Percentiles rank a stretch among this genome's conserved stretches.
These are phyloP conservation scores for Lophiotrema nucula DNA, from an alignment of 495 filamentous ascomycete species.

Conservation along the genomic window DNA sequence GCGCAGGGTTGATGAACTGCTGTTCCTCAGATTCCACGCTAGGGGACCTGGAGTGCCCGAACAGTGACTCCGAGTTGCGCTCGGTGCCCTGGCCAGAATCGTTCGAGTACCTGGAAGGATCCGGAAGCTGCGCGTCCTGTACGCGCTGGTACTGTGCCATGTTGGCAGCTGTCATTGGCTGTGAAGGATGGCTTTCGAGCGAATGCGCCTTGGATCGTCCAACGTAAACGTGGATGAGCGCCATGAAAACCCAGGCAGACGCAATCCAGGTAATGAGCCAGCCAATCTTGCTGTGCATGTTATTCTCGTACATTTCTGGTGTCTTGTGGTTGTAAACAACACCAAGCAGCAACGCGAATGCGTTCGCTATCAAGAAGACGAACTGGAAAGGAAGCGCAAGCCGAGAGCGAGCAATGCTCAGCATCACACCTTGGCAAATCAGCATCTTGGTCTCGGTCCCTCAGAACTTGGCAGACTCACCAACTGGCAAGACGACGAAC, in stretches of 20 bases:
- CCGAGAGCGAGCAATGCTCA: slow-evolving; percentile 78
- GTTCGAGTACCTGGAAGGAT: slow-evolving; percentile 66
- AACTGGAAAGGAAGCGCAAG: slow-evolving; percentile 72
- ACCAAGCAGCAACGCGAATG: slow-evolving; percentile 65
- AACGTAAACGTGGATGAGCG: slow-evolving; percentile 47
- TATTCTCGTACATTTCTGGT: slow-evolving; percentile 84
- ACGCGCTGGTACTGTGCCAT: slow-evolving; percentile 62
- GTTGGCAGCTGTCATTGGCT: slow-evolving; percentile 67
- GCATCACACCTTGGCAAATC: slow-evolving; percentile 64
- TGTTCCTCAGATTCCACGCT: slow-evolving; percentile 52
- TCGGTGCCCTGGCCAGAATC: slow-evolving; percentile 92
- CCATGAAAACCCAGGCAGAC: slow-evolving; percentile 65
- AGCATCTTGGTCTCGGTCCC: background rate
- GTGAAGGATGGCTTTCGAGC: slow-evolving; percentile 53
- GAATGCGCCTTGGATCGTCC: slow-evolving; percentile 48
- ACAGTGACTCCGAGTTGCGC: slow-evolving; percentile 63
- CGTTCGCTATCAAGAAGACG: slow-evolving; percentile 71
- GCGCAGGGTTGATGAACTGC: slow-evolving; percentile 44
- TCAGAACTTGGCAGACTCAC: slow-evolving; percentile 50
- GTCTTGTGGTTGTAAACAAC: slow-evolving; percentile 79
- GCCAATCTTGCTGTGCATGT: slow-evolving; percentile 84
- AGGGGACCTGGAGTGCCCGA: slow-evolving; percentile 61
- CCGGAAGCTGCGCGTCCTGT: slow-evolving; percentile 44
- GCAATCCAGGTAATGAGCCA: slow-evolving; percentile 79
- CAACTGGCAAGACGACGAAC: slow-evolving; percentile 78